Evolutionary conservation across 768 basidiomycete species (phyloP).

Genomic region (Agaricus subrufescens): DNA sequence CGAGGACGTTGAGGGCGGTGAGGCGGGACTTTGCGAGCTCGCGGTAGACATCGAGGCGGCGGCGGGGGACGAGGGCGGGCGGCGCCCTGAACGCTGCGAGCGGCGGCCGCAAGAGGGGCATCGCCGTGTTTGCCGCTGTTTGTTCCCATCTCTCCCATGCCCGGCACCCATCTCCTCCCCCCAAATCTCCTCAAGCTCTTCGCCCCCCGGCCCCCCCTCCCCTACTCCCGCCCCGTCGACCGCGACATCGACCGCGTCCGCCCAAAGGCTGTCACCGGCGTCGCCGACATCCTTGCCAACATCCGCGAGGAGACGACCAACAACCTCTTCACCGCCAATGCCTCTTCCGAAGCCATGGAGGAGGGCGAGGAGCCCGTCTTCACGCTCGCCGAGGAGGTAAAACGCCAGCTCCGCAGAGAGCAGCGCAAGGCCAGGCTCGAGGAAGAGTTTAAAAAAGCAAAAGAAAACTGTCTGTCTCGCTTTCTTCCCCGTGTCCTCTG

Average conservation of each 20-base stretch:
- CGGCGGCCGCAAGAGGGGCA: conserved; percentile 15
- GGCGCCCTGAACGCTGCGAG: no score
- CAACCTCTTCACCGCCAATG: conserved; percentile 44
- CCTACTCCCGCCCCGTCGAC: conserved; percentile 82
- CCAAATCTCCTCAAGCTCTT: conserved; percentile 97
- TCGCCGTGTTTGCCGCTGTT: conserved; percentile 27
- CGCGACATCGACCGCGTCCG: conserved; percentile 74
- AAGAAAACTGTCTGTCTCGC: conserved; percentile 71
- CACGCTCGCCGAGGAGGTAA: conserved; percentile 80
- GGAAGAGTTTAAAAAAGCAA: conserved; percentile 75
- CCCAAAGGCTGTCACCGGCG: conserved; percentile 66
- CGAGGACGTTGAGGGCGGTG: conserved; percentile 79
- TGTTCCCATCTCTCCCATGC: conserved; percentile 28
- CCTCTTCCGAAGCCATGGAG: conserved; percentile 61
- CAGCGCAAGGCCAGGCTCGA: conserved; percentile 72
- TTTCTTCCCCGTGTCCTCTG: not conserved
- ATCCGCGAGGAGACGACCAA: conserved; percentile 78
- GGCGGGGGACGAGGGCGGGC: conserved; percentile 37
- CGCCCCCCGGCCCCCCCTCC: conserved; percentile 86
- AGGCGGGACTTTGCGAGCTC: conserved; percentile 85
- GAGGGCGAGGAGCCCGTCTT: conserved; percentile 81
- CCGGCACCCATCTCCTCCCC: conserved; percentile 85
- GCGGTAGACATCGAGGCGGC: conserved; percentile 62
- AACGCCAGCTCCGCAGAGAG: conserved; percentile 72
- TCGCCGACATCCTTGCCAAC: conserved; percentile 67